Percentiles rank a stretch among this genome's conserved stretches.
These are phyloP conservation scores for Rutstroemia sp. DNA, from an alignment of 2,329 filamentous ascomycete genomes.

Conservation along the genomic window DNA sequence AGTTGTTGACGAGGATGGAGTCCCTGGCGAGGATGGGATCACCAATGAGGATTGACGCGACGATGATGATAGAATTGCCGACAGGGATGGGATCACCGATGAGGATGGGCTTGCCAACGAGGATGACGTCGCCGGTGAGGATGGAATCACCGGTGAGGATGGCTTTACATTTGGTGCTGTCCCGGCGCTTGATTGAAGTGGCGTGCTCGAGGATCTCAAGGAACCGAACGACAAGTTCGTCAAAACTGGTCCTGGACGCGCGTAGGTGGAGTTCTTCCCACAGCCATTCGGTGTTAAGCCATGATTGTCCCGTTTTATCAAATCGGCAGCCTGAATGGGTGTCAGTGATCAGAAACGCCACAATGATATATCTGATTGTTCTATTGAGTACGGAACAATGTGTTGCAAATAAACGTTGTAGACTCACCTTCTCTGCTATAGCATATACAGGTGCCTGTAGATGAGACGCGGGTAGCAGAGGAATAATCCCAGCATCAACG, in stretches of 20 bases:
- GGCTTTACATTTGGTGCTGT: not conserved
- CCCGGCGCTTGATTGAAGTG: not conserved
- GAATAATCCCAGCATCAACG: constrained; percentile 20
- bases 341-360: not conserved
- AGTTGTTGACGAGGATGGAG: too few relatives aligned
- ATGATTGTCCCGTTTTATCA: constrained; percentile 20
- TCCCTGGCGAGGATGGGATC: too few relatives aligned
- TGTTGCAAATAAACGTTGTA: not conserved
- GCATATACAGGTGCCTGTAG: constrained; percentile 16
- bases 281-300: constrained; percentile 13
- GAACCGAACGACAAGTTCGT: constrained; percentile 1
- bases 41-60: too few relatives aligned
- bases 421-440: constrained; percentile 14
- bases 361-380: not conserved
- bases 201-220: not conserved
- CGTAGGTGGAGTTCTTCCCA: constrained; percentile 3
- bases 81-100: too few relatives aligned
- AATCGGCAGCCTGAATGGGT: constrained; percentile 19
- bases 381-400: too few relatives aligned
- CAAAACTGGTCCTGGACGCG: constrained; percentile 7
- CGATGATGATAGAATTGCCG: too few relatives aligned
- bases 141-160: not conserved
- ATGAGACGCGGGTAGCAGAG: constrained; percentile 16
- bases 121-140: not conserved
- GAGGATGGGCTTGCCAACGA: too few relatives aligned